Conservation (phyloP, 2,329 filamentous ascomycete genomes). For the Mycogone perniciosa region DNA sequence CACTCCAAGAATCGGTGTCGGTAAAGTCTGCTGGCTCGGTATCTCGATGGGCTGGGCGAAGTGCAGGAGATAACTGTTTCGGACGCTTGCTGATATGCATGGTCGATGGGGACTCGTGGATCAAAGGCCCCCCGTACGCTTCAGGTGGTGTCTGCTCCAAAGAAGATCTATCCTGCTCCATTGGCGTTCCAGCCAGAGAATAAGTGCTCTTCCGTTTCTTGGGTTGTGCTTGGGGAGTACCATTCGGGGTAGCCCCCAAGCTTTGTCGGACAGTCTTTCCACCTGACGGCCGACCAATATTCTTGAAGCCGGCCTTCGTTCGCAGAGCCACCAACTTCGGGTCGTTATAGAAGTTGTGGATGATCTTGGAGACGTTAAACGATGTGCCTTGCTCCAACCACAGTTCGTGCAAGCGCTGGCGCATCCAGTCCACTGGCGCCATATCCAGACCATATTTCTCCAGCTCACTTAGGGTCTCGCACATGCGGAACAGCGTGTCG, state of each 20-base stretch:
- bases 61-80: constrained; percentile 18
- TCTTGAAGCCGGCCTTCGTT: constrained; percentile 48
- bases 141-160: constrained; percentile 23
- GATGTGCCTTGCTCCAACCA: constrained; percentile 34
- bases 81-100: constrained; percentile 20
- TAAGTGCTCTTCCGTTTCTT: constrained; percentile 32
- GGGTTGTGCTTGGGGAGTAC: constrained; percentile 18
- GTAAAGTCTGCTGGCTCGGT: constrained; percentile 1
- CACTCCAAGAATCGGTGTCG: constrained; percentile 45
- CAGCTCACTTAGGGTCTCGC: constrained; percentile 47
- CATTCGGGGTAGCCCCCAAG: constrained; percentile 16
- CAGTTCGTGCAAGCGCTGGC: constrained; percentile 50
- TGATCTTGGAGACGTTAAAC: constrained; percentile 46
- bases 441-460: constrained; percentile 48
- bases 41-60: background rate
- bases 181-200: constrained; percentile 22
- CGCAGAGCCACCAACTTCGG: constrained; percentile 43
- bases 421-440: constrained; percentile 49
- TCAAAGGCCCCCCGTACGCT: constrained; percentile 13
- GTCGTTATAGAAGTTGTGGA: constrained; percentile 52
- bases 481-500: constrained; percentile 51
- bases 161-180: constrained; percentile 20
- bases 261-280: constrained; percentile 30
- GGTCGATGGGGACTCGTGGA: constrained; percentile 2
- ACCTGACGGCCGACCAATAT: constrained; percentile 50